Conservation (phyloP, 2,329 filamentous ascomycete species). For the Colletotrichum sp. region DNA sequence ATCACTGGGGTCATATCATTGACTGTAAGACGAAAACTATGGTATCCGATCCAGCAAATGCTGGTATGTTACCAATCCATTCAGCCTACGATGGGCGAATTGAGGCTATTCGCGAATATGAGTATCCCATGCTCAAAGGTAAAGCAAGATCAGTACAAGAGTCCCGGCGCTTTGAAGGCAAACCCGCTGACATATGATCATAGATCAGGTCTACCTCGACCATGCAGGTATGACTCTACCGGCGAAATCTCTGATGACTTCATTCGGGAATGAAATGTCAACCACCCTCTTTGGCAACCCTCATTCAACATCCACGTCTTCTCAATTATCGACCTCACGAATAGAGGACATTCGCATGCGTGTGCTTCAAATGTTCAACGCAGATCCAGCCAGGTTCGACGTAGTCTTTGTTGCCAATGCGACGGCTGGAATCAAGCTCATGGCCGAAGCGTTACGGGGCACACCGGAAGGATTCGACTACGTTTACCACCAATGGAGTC, state of each 20-base stretch:
- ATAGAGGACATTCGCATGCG: constrained; percentile 29
- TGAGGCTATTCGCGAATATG: not conserved
- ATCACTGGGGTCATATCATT: not conserved
- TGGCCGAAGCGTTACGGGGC: constrained; percentile 62
- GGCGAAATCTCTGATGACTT: constrained; percentile 60
- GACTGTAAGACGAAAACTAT: not conserved
- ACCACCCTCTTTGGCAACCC: constrained; percentile 70
- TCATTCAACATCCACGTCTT: constrained; percentile 58
- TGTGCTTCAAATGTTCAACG: constrained; percentile 63
- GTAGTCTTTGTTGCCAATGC: constrained; percentile 68
- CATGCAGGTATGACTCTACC: constrained; percentile 65
- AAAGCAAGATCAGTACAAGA: not conserved
- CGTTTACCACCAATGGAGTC: constrained; percentile 65
- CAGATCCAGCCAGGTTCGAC: constrained; percentile 63
- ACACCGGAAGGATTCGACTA: constrained; percentile 62
- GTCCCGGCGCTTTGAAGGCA: not conserved
- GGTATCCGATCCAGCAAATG: not conserved
- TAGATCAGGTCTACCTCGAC: constrained; percentile 56
- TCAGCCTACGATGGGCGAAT: not conserved
- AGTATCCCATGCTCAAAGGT: not conserved
- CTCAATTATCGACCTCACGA: not conserved
- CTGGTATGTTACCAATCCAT: too few relatives aligned
- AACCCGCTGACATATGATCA: not conserved
- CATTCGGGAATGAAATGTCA: constrained; percentile 60
- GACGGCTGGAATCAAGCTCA: constrained; percentile 67